Evolutionary conservation across 352 stramenopile species (phyloP).

Genomic region (Phytophthora agathidicida): DNA sequence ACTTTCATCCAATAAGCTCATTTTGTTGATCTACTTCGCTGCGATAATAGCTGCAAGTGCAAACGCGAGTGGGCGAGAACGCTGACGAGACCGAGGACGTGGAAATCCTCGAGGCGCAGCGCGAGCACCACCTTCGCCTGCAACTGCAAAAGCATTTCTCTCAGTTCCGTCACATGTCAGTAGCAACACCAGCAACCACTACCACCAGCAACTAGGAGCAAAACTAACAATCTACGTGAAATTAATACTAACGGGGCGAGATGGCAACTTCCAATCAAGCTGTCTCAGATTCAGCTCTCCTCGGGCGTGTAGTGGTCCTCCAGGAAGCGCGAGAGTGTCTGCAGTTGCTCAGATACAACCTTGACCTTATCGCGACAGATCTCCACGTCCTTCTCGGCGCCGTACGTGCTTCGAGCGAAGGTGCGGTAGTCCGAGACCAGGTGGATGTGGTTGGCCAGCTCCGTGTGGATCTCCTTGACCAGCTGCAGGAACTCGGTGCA

Average conservation of each 20-base stretch:
- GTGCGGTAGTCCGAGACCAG: slow-evolving; percentile 86
- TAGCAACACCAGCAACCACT: not conserved
- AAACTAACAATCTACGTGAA: slow-evolving; percentile 24
- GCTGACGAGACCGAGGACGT: slow-evolving; percentile 36
- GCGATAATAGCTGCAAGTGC: slow-evolving; percentile 22
- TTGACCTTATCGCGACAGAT: slow-evolving; percentile 82
- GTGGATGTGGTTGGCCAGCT: slow-evolving; percentile 85
- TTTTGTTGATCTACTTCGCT: not conserved
- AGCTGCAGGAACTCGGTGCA: slow-evolving; percentile 88
- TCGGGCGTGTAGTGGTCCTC: slow-evolving; percentile 77
- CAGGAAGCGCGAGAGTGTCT: slow-evolving; percentile 75
- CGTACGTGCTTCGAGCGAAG: slow-evolving; percentile 85
- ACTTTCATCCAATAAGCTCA: too few relatives aligned
- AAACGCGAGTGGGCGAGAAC: slow-evolving; percentile 31
- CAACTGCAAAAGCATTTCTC: slow-evolving; percentile 70
- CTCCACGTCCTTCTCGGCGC: slow-evolving; percentile 81
- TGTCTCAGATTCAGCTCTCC: slow-evolving; percentile 59
- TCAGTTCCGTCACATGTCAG: slow-evolving; percentile 40
- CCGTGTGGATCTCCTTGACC: slow-evolving; percentile 85
- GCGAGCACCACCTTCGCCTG: slow-evolving; percentile 42
- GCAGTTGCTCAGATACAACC: slow-evolving; percentile 80
- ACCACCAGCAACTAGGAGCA: slow-evolving; percentile 5
- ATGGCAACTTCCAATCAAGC: not conserved
- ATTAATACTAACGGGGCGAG: slow-evolving; percentile 13
- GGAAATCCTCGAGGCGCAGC: slow-evolving; percentile 35